Evolutionary conservation across 371 early-diverging fungal species (phyloP).

Genomic region (Nematocida ausubeli): DNA sequence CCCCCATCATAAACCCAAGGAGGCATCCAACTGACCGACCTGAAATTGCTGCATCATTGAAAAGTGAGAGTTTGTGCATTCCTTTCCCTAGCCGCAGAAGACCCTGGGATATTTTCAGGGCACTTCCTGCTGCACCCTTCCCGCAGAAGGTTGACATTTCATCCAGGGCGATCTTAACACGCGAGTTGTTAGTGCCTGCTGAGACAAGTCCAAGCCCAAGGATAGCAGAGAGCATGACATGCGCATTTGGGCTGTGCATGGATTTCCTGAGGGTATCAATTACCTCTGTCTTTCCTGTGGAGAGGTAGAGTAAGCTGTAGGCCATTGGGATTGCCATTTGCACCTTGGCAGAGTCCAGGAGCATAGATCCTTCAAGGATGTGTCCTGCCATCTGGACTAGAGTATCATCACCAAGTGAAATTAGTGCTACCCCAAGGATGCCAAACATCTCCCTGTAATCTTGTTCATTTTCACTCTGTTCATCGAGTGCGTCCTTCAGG

Average conservation of each 20-base stretch:
- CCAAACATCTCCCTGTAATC: slow-evolving; percentile 54
- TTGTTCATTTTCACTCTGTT: not conserved
- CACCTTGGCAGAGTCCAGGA: slow-evolving; percentile 56
- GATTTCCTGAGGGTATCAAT: slow-evolving; percentile 88
- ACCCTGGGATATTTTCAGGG: slow-evolving; percentile 69
- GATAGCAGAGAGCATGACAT: slow-evolving; percentile 74
- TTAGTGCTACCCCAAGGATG: slow-evolving; percentile 57
- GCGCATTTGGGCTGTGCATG: slow-evolving; percentile 81
- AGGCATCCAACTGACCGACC: slow-evolving; percentile 59
- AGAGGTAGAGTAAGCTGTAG: slow-evolving; percentile 72
- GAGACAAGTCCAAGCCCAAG: slow-evolving; percentile 96
- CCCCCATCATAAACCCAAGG: slow-evolving; percentile 59
- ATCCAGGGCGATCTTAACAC: slow-evolving; percentile 87
- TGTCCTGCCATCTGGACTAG: slow-evolving; percentile 59
- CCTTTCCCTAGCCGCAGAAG: slow-evolving; percentile 96
- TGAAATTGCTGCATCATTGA: slow-evolving; percentile 45
- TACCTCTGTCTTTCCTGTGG: slow-evolving; percentile 81
- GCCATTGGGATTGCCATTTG: slow-evolving; percentile 55
- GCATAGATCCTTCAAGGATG: slow-evolving; percentile 57
- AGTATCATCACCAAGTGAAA: slow-evolving; percentile 63
- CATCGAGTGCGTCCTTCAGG: slow-evolving; percentile 59
- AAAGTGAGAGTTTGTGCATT: slow-evolving; percentile 34
- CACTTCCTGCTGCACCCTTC: slow-evolving; percentile 77
- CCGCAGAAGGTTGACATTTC: slow-evolving; percentile 88
- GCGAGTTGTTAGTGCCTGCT: slow-evolving; percentile 97